Percentiles rank a stretch among this genome's conserved stretches.
These are phyloP conservation scores for Metahyphopichia silvanorum DNA, from an alignment of 805 yeast genomes.

Conservation along the genomic window DNA sequence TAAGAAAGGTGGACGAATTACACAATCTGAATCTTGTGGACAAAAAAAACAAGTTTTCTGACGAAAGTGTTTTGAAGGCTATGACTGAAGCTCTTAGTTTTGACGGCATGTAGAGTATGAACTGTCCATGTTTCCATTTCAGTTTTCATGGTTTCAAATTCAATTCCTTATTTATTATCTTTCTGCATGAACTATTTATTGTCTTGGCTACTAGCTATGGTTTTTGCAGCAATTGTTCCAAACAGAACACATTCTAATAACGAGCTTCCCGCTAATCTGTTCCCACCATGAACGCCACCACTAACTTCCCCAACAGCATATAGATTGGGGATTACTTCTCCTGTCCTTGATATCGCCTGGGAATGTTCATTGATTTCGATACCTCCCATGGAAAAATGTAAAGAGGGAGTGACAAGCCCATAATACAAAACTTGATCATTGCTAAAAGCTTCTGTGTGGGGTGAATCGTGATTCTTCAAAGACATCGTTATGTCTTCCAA, in stretches of 20 bases:
- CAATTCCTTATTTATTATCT: too few species aligned
- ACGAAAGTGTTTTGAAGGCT: too few species aligned
- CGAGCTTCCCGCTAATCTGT: conserved; percentile 58
- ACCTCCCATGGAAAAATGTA: conserved; percentile 28
- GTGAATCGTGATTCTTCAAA: conserved; percentile 34
- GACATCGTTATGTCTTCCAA: conserved; percentile 13
- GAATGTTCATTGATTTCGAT: conserved; percentile 17
- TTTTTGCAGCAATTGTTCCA: conserved; percentile 47
- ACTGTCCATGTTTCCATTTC: too few species aligned
- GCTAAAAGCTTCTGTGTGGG: conserved; percentile 19
- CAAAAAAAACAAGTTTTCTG: too few species aligned
- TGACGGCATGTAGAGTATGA: too few species aligned
- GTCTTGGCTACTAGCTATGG: background rate
- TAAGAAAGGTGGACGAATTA: background rate
- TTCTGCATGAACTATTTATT: too few species aligned
- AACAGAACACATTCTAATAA: conserved; percentile 60
- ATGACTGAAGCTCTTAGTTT: too few species aligned
- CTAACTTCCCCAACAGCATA: conserved; percentile 67
- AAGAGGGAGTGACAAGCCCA: conserved; percentile 52
- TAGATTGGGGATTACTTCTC: conserved; percentile 38
- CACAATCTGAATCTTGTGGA: too few species aligned
- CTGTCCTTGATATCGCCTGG: conserved; percentile 17
- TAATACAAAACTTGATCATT: conserved; percentile 29
- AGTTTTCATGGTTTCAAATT: too few species aligned
- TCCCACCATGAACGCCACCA: conserved; percentile 67